Evolutionary conservation across 202 grass and related monocot species (phyloP).

Genomic region (Hordeum pubiflorum): DNA sequence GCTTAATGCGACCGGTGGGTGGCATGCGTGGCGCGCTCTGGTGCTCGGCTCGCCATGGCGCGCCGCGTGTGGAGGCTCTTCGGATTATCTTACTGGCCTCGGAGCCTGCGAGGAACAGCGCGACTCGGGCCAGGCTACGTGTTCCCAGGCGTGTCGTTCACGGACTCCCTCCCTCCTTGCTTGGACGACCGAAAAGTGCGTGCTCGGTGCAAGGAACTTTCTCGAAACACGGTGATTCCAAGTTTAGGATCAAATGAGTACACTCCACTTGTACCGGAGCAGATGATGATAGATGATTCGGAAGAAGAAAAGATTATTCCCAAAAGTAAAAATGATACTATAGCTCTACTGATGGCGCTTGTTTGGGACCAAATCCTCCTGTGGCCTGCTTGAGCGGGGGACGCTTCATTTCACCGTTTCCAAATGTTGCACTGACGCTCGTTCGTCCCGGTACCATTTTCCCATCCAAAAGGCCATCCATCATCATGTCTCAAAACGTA

Average conservation of each 20-base stretch:
- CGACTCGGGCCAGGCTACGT: not conserved
- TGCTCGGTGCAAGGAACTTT: not conserved
- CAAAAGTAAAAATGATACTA: too few species aligned
- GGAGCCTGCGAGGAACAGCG: not conserved
- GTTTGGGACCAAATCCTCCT: too few species aligned
- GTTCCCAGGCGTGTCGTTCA: not conserved
- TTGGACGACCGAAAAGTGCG: not conserved
- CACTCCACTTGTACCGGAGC: not conserved
- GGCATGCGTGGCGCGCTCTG: constrained; percentile 5
- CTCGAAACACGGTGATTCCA: not conserved
- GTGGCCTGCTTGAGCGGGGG: too few species aligned
- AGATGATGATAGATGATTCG: too few species aligned
- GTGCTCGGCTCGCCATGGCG: not conserved
- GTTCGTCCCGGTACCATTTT: too few species aligned
- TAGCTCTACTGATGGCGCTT: too few species aligned
- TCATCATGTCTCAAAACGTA: too few species aligned
- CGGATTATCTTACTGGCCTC: not conserved
- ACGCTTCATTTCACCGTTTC: too few species aligned
- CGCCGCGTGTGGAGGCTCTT: not conserved
- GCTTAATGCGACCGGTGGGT: not conserved
- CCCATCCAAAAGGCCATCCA: too few species aligned
- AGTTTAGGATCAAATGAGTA: not conserved
- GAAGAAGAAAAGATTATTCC: too few species aligned
- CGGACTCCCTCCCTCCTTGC: not conserved
- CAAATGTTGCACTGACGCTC: too few species aligned